Evolutionary conservation across 345 rosid genomes (phyloP), one percentile per base, ranked within the genome.

Genomic region (Gossypium rotundifolium): DNA sequence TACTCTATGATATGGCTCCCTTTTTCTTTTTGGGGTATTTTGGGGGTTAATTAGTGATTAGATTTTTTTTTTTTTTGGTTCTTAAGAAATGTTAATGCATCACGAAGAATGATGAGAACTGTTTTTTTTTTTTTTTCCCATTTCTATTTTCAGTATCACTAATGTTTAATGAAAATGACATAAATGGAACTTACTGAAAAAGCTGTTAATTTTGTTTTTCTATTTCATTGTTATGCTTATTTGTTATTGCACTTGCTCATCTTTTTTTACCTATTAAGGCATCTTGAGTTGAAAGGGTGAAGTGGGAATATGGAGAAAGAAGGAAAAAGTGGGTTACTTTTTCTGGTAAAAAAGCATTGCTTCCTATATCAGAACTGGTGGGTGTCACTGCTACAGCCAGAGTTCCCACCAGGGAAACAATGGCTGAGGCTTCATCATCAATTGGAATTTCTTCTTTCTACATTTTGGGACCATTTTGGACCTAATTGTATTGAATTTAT

Each of bases 1-100:
- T 74, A 16, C 57, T 71, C 53, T 48, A 51, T 45, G 73, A 72
- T 20, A n/a, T 72, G 79, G 77, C 77, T 53, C 76, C 23, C 14
- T 9, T 27, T 70, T 18, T 76, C 23, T n/a, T 9, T 27, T 70
- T 14, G 16, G 64, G 22, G 29, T 57, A 20, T 33, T 33, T 33
- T 33, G 40, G 40, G 40, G 2, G 40, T 67, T 73, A 46, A 11
- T 1, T 57, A 72, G 7, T 20, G 64, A 29, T n/a, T 72, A 11
- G 40, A 44, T 45, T 27, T 61, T 60, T n/a, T 51, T 59, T 25
- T 22, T 2, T 13, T 33, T 4, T 0, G 49, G 17, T 33, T 13
- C 29, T 68, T 14, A 51, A 51, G 25, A 69, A 33, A 74, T 25
- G 74, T 54, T 73, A 17, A 23, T 49, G 69, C 23, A 29, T 38